Conservation (phyloP, 768 basidiomycete species). For the Agaricus blazei region DNA sequence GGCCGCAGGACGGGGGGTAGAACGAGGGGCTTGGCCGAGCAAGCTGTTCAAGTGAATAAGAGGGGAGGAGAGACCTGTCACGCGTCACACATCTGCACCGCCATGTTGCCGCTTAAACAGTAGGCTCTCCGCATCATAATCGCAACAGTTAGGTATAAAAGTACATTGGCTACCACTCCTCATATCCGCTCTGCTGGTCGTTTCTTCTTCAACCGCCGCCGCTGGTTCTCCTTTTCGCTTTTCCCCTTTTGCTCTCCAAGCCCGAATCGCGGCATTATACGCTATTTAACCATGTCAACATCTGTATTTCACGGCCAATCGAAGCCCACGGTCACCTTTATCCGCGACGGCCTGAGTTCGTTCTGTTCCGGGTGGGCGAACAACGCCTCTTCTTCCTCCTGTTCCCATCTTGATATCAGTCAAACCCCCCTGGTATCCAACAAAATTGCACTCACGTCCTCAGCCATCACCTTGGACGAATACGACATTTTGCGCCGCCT, state of each 20-base stretch:
- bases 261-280: not conserved
- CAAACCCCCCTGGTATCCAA: not conserved
- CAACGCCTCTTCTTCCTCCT: slow-evolving; percentile 6
- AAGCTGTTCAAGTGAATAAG: slow-evolving; percentile 2
- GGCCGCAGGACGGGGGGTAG: slow-evolving; percentile 1
- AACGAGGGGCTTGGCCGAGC: slow-evolving; percentile 1
- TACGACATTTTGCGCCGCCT: not conserved
- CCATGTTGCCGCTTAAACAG: not conserved
- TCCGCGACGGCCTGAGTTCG: not conserved
- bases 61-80: slow-evolving; percentile 1
- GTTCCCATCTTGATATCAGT: not conserved
- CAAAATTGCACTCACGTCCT: not conserved
- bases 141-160: too few species aligned
- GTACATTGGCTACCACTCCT: too few species aligned
- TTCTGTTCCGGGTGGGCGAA: not conserved
- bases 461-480: not conserved
- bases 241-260: not conserved
- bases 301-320: too few species aligned
- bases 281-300: not conserved
- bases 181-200: not conserved
- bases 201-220: slow-evolving; percentile 3
- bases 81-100: slow-evolving; percentile 8
- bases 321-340: not conserved
- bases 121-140: not conserved
- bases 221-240: not conserved